Conservation (phyloP, 2,329 filamentous ascomycete species). For the Corinectria fuckeliana region DNA sequence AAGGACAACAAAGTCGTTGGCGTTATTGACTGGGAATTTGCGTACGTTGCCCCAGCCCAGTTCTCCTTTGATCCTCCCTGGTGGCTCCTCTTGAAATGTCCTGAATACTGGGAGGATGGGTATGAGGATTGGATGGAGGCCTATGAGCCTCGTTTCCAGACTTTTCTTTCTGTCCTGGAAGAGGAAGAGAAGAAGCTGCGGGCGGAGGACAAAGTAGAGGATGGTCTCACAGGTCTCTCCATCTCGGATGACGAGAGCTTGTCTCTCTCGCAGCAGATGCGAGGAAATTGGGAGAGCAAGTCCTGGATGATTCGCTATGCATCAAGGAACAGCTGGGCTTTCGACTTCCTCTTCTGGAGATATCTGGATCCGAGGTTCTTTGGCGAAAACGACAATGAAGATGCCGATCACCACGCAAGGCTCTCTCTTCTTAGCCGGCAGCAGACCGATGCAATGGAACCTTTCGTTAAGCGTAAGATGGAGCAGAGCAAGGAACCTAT, state of each 20-base stretch:
- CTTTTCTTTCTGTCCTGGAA: not conserved
- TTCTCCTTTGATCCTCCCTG: constrained; percentile 46
- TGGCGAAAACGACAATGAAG: constrained; percentile 15
- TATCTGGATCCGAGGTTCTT: constrained; percentile 39
- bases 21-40: constrained; percentile 51
- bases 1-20: constrained; percentile 36
- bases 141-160: constrained; percentile 39
- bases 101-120: constrained; percentile 42
- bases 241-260: not conserved
- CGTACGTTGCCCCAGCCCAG: constrained; percentile 43
- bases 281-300: constrained; percentile 44
- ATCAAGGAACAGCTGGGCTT: constrained; percentile 46
- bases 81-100: constrained; percentile 46
- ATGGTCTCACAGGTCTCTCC: no score
- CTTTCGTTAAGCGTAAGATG: constrained; percentile 30
- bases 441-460: constrained; percentile 35
- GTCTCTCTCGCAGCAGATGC: constrained; percentile 43
- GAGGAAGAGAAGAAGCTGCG: not conserved
- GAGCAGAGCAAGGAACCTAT: constrained; percentile 1
- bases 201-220: not conserved
- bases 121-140: constrained; percentile 39
- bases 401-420: constrained; percentile 27
- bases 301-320: constrained; percentile 45
- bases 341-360: constrained; percentile 48
- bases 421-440: constrained; percentile 28